Evolutionary conservation across 768 basidiomycete species (phyloP), one percentile per base, ranked within the genome.

Genomic region (Phaeotremella skinneri): DNA sequence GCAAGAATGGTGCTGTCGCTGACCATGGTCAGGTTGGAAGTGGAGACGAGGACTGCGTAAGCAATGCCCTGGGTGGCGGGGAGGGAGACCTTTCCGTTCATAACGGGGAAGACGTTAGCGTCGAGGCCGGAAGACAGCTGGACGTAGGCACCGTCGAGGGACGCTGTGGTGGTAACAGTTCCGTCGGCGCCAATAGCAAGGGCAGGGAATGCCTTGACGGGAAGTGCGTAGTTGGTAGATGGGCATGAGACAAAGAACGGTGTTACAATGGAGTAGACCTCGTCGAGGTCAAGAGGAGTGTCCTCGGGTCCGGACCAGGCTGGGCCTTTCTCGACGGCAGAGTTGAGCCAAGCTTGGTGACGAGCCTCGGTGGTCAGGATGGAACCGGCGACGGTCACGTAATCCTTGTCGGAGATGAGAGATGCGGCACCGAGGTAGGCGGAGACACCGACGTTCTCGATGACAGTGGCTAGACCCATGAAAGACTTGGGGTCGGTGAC

Each of bases 301-400:
- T 87, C 85, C 68, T 85, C 84, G 5, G 85, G 78, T 2, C 81
- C 80, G 51, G 81, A 82, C 85, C 85, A 87, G 0, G 83, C 79
- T 34, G 81, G 79, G 21, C 74, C 73, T 51, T 81, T 78, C 59
- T 78, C 75, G 39, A 83, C 81, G 16, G 82, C 79, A 1, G 81
- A 80, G 61, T 80, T 78, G 32, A 87, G 74, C 85, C 85, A 88
- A 1, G 81, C 78, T n/a, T 84, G 80, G 56, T 87, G 86, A 31
- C 85, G 81, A 23, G 85, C 81, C 68, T 88, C 85, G 52, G 81
- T 82, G 16, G 83, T 78, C 47, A 87, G 78, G 64, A 89, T 87
- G 20, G 80, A 81, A 1, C 80, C 86, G 3, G 83, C 82, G 17
- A 81, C 81, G 3, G 82, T 82, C 21, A 83, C 69, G 70, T 82